A percentile compares a stretch with the other conserved stretches of the same genome.
These are phyloP conservation scores for Yamadazyma friedrichii DNA, from an alignment of 1,139 yeast genomes.

Conservation along the genomic window DNA sequence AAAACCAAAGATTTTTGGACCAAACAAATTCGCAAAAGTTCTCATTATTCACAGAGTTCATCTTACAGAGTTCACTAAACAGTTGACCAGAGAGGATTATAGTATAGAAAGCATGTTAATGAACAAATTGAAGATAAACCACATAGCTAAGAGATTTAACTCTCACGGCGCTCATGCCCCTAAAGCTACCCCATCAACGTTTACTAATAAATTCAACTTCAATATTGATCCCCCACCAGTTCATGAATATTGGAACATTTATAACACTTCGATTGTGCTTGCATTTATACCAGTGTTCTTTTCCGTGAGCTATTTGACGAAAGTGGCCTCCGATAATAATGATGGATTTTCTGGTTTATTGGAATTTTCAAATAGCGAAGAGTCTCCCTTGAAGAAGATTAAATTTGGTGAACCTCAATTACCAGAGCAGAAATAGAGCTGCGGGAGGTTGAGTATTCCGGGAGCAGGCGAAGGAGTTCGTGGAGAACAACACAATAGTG, in stretches of 20 bases:
- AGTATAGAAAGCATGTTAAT: too few species aligned
- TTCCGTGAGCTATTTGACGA: constrained; percentile 35
- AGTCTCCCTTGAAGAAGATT: constrained; percentile 37
- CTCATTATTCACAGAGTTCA: neutral
- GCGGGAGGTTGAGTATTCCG: too few species aligned
- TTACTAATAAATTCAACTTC: constrained; percentile 45
- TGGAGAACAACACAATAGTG: too few species aligned
- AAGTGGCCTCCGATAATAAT: constrained; percentile 28
- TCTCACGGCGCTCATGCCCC: constrained; percentile 22
- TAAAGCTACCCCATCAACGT: constrained; percentile 22
- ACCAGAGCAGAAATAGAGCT: constrained; percentile 2
- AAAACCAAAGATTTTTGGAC: neutral
- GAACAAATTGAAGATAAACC: neutral
- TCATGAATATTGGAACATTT: constrained; percentile 47
- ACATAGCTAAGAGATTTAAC: constrained; percentile 26
- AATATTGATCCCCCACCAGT: constrained; percentile 48
- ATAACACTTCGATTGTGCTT: constrained; percentile 36
- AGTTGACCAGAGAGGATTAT: too few species aligned
- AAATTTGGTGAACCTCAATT: constrained; percentile 41
- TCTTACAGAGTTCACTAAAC: too few species aligned
- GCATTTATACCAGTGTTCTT: constrained; percentile 41
- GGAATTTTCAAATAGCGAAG: constrained; percentile 36
- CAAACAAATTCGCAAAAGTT: constrained; percentile 2
- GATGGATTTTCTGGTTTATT: constrained; percentile 34
- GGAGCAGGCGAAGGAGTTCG: too few species aligned